Evolutionary conservation across 2,329 filamentous ascomycete species (phyloP), one percentile per base, ranked within the genome.

Genomic region (Thermothelomyces thermophilus): DNA sequence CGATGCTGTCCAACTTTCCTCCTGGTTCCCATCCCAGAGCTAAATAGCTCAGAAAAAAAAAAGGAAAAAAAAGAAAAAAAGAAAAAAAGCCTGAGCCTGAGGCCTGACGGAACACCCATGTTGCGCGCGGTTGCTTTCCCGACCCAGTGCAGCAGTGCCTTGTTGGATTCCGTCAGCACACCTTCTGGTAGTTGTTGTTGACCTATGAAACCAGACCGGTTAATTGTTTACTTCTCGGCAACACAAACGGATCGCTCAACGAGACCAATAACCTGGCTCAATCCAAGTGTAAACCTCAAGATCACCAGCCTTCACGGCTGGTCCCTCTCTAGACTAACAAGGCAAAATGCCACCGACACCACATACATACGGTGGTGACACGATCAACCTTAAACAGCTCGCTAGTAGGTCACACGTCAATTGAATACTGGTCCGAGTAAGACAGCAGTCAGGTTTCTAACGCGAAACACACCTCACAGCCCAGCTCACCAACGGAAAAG

Each of bases 311-410:
- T 13, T 10, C 7, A 14, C 19, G 40, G 50, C 22, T 37, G 46
- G 16, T 16, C 16, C n/a, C 19, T n/a, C 16, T n/a, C 19, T n/a
- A 2, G 20, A 4, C 13, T 3, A 7, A 46, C 5, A 36, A 26
- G 31, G 24, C n/a, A 41, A 47, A 43, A 61, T 60, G 58, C 40
- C 55, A 20, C 58, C 53, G 33, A 17, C 16, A 11, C 16, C 39
- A 31, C 53, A 43, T 43, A 41, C 31, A 10, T 51, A 50, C 37
- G 41, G 33, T 31, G 47, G 51, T 46, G 56, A 54, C 19, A 49
- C 51, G 17, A 42, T 55, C 53, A 60, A 56, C 46, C 50, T 61
- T 8, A 56, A 57, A 31, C 39, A 59, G 34, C 28, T 61, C 20
- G 48, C 54, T n/a, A 49, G 58, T 58, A 49, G 39, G 58, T 50